These are phyloP conservation scores for Ananas comosus DNA, from an alignment of 176 grass and related monocot genomes.

Conservation along the genomic window DNA sequence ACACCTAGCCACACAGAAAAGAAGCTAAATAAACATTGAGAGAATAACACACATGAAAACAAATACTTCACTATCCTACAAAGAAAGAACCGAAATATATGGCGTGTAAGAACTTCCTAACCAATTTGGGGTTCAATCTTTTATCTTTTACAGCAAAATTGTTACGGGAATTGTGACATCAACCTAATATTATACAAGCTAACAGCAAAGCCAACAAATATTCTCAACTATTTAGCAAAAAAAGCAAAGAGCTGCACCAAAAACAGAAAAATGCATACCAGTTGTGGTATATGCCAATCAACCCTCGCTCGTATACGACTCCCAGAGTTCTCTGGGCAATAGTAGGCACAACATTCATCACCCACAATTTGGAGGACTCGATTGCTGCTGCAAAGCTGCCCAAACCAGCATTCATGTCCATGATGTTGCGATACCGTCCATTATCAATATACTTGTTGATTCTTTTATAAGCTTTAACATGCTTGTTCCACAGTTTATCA, in stretches of 20 bases:
- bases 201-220: not conserved
- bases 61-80: too few relatives aligned
- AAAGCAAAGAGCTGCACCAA: not conserved
- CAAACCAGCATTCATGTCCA: conserved; percentile 88
- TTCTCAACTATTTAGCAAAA: not conserved
- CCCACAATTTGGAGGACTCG: conserved; percentile 65
- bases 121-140: too few relatives aligned
- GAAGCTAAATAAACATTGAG: not conserved
- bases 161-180: too few relatives aligned
- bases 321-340: conserved; percentile 48
- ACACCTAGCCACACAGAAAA: conserved; percentile 36
- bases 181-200: not conserved
- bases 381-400: conserved; percentile 71
- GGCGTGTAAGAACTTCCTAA: too few relatives aligned
- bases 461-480: conserved; percentile 65
- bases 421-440: conserved; percentile 77
- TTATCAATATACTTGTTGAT: conserved; percentile 72
- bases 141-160: too few relatives aligned
- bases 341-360: conserved; percentile 85
- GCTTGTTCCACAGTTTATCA: conserved; percentile 72
- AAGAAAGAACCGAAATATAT: too few relatives aligned
- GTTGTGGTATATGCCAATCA: conserved; percentile 92
- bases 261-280: conserved; percentile 39
- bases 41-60: not conserved
- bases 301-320: conserved; percentile 70